These are phyloP conservation scores for Phytophthora megakarya DNA, from an alignment of 352 stramenopile genomes.

Conservation along the genomic window DNA sequence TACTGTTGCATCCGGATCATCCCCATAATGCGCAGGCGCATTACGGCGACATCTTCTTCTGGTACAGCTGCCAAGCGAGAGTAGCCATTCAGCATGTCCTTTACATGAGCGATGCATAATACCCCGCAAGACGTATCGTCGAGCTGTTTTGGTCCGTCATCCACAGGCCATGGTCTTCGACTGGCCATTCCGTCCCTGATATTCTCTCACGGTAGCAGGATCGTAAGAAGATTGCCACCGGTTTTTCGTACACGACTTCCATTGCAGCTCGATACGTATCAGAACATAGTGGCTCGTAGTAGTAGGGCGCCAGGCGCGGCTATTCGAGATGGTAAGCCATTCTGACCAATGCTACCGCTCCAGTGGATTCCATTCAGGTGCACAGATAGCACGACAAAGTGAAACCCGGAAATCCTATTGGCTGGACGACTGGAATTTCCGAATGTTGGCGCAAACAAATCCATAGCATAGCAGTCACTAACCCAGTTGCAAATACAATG, in stretches of 20 bases:
- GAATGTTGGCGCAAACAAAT: background rate
- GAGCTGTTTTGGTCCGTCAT: background rate
- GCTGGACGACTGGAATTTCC: background rate
- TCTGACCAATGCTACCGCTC: background rate
- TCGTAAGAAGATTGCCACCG: constrained; percentile 2
- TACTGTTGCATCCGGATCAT: constrained; percentile 6
- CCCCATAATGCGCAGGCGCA: constrained; percentile 3
- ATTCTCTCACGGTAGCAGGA: background rate
- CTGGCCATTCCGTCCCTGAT: background rate
- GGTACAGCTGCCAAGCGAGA: background rate
- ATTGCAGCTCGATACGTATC: background rate
- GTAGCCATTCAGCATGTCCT: background rate
- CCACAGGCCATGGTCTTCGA: background rate
- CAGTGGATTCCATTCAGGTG: background rate
- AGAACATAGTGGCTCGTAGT: constrained; percentile 4
- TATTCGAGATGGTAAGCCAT: background rate
- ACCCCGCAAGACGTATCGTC: constrained; percentile 14
- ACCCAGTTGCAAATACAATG: background rate
- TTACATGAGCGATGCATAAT: background rate
- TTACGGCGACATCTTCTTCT: constrained; percentile 8
- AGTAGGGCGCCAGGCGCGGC: background rate
- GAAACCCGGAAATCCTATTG: background rate
- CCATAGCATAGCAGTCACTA: background rate
- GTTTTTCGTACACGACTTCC: constrained; percentile 5
- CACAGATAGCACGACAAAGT: background rate